Conservation (phyloP, 345 rosid genomes). For the Dimocarpus longan region DNA sequence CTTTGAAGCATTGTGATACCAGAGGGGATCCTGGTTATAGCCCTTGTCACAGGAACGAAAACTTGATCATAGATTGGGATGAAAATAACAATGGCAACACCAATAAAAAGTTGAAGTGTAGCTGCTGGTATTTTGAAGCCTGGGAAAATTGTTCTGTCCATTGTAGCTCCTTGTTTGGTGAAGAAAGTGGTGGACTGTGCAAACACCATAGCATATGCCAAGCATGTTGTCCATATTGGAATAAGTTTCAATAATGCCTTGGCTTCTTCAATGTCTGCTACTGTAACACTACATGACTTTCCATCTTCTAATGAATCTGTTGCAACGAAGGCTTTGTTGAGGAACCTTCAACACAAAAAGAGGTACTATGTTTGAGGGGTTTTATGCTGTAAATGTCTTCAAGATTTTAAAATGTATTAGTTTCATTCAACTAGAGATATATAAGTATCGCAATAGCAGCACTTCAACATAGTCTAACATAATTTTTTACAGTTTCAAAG, state of each 20-base stretch:
- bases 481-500: too few relatives aligned
- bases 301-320: conserved; percentile 36
- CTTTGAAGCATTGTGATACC: conserved; percentile 28
- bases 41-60: conserved; percentile 30
- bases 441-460: too few relatives aligned
- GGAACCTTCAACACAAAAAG: conserved; percentile 39
- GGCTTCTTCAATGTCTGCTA: conserved; percentile 60
- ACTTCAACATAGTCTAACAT: too few relatives aligned
- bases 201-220: conserved; percentile 54
- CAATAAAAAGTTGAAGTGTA: conserved; percentile 38
- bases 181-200: conserved; percentile 64
- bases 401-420: too few relatives aligned
- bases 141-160: conserved; percentile 54
- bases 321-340: conserved; percentile 51
- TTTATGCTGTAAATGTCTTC: too few relatives aligned
- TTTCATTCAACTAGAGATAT: too few relatives aligned
- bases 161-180: conserved; percentile 68
- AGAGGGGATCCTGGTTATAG: conserved; percentile 28
- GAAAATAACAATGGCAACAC: conserved; percentile 25
- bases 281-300: conserved; percentile 35
- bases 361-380: conserved; percentile 11
- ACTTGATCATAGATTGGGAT: conserved; percentile 34
- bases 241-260: conserved; percentile 57
- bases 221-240: conserved; percentile 63
- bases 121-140: conserved; percentile 53